These are phyloP conservation scores for Aspergillus fumigatiaffinis DNA, from an alignment of 2,329 filamentous ascomycete species.

Conservation along the genomic window DNA sequence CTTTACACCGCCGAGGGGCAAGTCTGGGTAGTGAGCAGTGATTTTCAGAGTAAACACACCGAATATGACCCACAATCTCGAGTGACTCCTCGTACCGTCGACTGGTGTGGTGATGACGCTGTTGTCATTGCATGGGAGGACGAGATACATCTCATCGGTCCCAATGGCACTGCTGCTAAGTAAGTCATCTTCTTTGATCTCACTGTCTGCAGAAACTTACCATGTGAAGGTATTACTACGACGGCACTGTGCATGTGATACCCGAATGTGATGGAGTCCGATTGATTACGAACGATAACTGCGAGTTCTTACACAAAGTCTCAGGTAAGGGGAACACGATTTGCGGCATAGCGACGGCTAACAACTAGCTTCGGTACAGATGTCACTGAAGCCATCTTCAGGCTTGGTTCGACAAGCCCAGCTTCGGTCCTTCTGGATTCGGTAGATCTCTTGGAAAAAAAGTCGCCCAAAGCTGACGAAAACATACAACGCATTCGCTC, in stretches of 20 bases:
- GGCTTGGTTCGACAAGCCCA: constrained; percentile 79
- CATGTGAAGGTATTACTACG: constrained; percentile 72
- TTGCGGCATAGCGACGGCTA: neutral
- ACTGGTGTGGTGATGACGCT: constrained; percentile 96
- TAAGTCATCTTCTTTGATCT: constrained; percentile 25
- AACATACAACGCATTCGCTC: constrained; percentile 91
- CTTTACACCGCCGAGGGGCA: constrained; percentile 82
- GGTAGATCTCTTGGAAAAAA: constrained; percentile 81
- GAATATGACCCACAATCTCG: constrained; percentile 87
- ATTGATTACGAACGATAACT: constrained; percentile 86
- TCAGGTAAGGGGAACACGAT: constrained; percentile 47
- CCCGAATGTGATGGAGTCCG: constrained; percentile 87
- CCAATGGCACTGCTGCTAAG: constrained; percentile 68
- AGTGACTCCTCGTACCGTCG: constrained; percentile 79
- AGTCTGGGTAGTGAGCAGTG: constrained; percentile 88
- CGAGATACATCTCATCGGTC: constrained; percentile 89
- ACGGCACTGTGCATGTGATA: constrained; percentile 82
- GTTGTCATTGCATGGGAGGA: constrained; percentile 96
- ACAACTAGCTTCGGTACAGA: constrained; percentile 37
- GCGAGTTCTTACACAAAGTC: constrained; percentile 94
- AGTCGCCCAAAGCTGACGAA: constrained; percentile 95
- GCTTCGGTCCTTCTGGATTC: constrained; percentile 93
- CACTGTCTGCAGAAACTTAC: constrained; percentile 12
- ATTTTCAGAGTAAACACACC: constrained; percentile 88
- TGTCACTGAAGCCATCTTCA: constrained; percentile 83